phyloP scores from a whole-genome alignment of 495 filamentous ascomycete genomes.

The Neurospora sp. region DNA sequence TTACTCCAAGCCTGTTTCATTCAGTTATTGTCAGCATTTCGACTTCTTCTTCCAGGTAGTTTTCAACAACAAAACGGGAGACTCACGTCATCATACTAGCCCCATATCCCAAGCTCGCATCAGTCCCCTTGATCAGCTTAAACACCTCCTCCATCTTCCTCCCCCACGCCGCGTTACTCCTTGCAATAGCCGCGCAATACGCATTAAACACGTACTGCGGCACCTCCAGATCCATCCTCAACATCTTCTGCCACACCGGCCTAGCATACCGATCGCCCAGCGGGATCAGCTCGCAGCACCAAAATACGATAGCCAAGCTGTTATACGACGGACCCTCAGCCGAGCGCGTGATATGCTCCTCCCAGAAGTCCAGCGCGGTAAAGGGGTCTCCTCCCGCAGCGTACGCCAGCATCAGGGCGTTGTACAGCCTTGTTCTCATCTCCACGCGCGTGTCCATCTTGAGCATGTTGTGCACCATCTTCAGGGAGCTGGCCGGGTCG shows the following conservation, averaged over 20 bases:
- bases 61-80: neutral
- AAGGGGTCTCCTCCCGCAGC: slow-evolving; percentile 51
- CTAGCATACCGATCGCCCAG: slow-evolving; percentile 56
- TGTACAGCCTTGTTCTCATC: slow-evolving; percentile 62
- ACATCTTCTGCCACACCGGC: slow-evolving; percentile 65
- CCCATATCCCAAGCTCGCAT: slow-evolving; percentile 50
- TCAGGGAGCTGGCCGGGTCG: slow-evolving; percentile 33
- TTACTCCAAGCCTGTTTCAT: slow-evolving; percentile 49
- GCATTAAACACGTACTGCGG: slow-evolving; percentile 58
- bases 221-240: slow-evolving; percentile 64
- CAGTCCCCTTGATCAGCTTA: slow-evolving; percentile 52
- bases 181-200: slow-evolving; percentile 64
- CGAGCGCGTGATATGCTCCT: slow-evolving; percentile 57
- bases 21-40: neutral
- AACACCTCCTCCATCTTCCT: slow-evolving; percentile 57
- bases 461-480: slow-evolving; percentile 77
- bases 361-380: slow-evolving; percentile 68
- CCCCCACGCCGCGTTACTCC: slow-evolving; percentile 18
- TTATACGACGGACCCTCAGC: slow-evolving; percentile 73
- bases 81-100: slow-evolving; percentile 67
- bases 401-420: slow-evolving; percentile 81
- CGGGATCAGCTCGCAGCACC: slow-evolving; percentile 55
- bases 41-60: neutral
- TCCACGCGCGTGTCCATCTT: slow-evolving; percentile 79
- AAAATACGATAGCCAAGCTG: slow-evolving; percentile 68